Evolutionary conservation across 768 basidiomycete species (phyloP), one percentile per base, ranked within the genome.

Genomic region (Mrakia frigida): DNA sequence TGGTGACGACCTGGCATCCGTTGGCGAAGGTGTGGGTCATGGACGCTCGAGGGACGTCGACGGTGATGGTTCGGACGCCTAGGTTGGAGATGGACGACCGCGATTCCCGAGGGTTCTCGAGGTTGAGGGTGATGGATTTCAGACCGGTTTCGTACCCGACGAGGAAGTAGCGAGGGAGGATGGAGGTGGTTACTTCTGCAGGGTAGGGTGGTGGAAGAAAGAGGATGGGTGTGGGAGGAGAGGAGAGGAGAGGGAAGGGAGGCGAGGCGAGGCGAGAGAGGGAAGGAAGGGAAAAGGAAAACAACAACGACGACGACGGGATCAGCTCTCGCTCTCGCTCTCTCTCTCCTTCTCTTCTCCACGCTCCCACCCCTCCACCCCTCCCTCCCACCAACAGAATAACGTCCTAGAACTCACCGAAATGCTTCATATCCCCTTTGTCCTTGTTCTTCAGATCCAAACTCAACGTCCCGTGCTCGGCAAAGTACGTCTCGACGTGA

Each of bases 41-140:
- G 14, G 71, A 73, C 2, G 76, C 76, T n/a, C 70, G 70, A 28
- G 76, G 59, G 28, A 77, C 76, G 67, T 71, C 70, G 46, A 77
- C 76, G 31, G 56, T 77, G 76, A 77, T 77, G 25, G 41, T 60
- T 39, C 59, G 70, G 63, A 37, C 37, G 33, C 70, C 71, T 2
- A 46, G 59, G 46, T 63, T 28, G 3, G 71, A 59, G 50, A 53
- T 52, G 25, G 41, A 21, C 3, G 71, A 52, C 1, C 76, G 76
- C 14, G 76, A 77, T 61, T 77, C 76, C 25, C 71, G 60, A 25
- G 76, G 76, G 71, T 77, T 77, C 65, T 77, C 76, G 16, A 77
- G 76, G 71, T 77, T 77, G 67, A 77, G 71, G 9, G 71, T 59
- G 53, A 71, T 73, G 46, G 71, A 72, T 25, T 70, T 70, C 50